Base-by-base conservation (phyloP, 106 monocot genomes). In the Gastrodia elata region DNA sequence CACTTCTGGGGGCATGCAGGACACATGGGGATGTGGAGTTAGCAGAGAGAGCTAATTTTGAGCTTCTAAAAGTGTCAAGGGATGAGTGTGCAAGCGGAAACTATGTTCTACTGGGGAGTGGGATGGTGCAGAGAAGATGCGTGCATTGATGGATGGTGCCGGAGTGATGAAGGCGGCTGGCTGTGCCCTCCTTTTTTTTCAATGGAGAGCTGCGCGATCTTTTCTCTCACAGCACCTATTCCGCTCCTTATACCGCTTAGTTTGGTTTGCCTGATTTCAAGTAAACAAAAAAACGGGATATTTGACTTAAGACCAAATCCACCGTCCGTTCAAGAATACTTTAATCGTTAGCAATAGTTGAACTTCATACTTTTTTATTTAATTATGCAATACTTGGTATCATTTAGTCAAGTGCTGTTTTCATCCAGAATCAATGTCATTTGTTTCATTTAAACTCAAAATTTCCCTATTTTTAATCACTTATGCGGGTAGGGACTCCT, bases 401-500 rank as follows among this genome's bases (percentile, higher is more conserved):
- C 24, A 52, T 52, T 52, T 52, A 52, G 52, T 52, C 9, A n/a
- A 22, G 52, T 52, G 52, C 5, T 52, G 22, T 4, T 52, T 42
- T 71, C 9, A 10, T 41, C 7, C 20, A 42, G 25, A 71, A 24
- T 27, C 5, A 38, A 6, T 43, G 6, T 38, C 71, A 49, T 58
- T 52, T 52, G 52, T 22, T 52, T 52, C 52, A 52, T 52, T 52
- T 52, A 52, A 52, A 52, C 7, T 52, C 7, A n/a, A 22, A 52
- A 70, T 40, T 14, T 70, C 56, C 15, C 36, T 58, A 16, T 34
- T 68, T 27, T 27, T 18, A 30, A 61, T 64, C 30, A 73, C 16
- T 26, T 27, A 41, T 86, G 72, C 34, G 92, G 96, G 96, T 97
- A 38, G 96, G 78, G 7, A 97, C 96, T 81, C 96, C 96, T 38